Percentiles rank a stretch among this genome's conserved stretches.
Conservation (phyloP, 768 basidiomycete species). For the Mycena epipterygia region DNA sequence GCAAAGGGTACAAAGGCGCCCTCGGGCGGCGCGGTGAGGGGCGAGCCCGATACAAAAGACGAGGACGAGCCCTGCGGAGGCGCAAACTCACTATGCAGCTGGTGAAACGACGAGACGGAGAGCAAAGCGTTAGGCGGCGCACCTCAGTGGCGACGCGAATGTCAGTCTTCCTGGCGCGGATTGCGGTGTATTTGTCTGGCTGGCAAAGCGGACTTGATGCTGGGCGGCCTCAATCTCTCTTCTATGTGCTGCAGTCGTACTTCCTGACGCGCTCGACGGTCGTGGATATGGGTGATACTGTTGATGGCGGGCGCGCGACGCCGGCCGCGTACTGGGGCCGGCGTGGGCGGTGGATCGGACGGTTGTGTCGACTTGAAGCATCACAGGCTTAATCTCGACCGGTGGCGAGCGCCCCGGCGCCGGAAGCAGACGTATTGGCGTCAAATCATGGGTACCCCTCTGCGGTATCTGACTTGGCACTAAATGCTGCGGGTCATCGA, state of each 20-base stretch:
- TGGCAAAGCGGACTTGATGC: constrained; percentile 39
- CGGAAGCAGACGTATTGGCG: constrained; percentile 49
- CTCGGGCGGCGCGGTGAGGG: constrained; percentile 16
- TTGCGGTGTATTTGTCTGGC: constrained; percentile 32
- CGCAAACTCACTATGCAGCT: constrained; percentile 13
- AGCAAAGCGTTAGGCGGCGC: constrained; percentile 16
- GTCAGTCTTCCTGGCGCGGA: constrained; percentile 37
- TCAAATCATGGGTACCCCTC: constrained; percentile 43
- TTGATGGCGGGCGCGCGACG: constrained; percentile 37
- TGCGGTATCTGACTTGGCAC: constrained; percentile 45
- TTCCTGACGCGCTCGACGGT: constrained; percentile 20
- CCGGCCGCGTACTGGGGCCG: constrained; percentile 37
- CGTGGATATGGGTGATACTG: constrained; percentile 33
- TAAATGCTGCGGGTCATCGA: constrained; percentile 34
- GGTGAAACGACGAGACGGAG: constrained; percentile 40
- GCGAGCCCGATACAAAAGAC: constrained; percentile 15
- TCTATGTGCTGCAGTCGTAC: constrained; percentile 21
- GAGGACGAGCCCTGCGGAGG: constrained; percentile 15
- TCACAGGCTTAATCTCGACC: constrained; percentile 38
- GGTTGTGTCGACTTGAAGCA: constrained; percentile 41
- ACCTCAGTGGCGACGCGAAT: constrained; percentile 39
- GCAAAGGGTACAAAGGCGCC: constrained; percentile 4
- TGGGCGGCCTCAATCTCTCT: constrained; percentile 19
- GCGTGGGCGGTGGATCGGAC: constrained; percentile 23
- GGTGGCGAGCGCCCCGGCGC: constrained; percentile 39